Base-by-base conservation (phyloP, 495 filamentous ascomycete genomes). In the Lasiosphaeria miniovina region DNA sequence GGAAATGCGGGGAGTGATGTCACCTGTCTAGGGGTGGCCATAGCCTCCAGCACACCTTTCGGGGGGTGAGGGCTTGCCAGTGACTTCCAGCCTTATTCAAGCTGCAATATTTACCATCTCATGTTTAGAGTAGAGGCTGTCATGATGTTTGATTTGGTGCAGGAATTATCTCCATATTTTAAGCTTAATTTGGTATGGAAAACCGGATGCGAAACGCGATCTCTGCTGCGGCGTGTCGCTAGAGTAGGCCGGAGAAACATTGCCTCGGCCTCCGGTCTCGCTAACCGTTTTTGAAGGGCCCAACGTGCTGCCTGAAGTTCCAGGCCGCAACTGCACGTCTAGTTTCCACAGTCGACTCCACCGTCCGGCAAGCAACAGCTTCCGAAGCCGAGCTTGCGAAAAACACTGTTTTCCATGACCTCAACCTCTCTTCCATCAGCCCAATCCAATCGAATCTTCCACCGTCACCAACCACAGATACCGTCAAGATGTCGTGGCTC, bases 401-500 rank as follows among this genome's bases (percentile, higher is more conserved):
- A 80, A 80, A 74, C 72, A 69, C 76, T 79, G 77, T 73, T 63
- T 61, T 54, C 48, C 54, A 52, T 56, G 12, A 14, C 12, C 12
- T 46, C 43, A n/a, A 46, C 43, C 43, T 66, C 59, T 46, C 63
- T 55, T 57, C 62, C 65, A 60, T 60, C 62, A 52, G 61, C 59
- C 68, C 65, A 59, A 57, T 62, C 52, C 63, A 49, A 57, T 63
- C 62, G 52, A 57, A 46, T 50, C 17, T 52, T 41, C 57, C 50
- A 32, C 62, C 54, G 51, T 52, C 59, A 61, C 61, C 60, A 59
- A 54, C 70, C 53, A 58, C 59, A 58, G 61, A 64, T 57, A 68
- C 74, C 74, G 69, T 68, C 80, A 87, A 71, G 62, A 91, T 93
- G 90, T 82, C 85, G 79, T 80, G 90, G 76, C 82, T 96, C 74